These are phyloP conservation scores for Pseudocercospora fijiensis DNA, from an alignment of 2,329 filamentous ascomycete genomes.

Conservation along the genomic window DNA sequence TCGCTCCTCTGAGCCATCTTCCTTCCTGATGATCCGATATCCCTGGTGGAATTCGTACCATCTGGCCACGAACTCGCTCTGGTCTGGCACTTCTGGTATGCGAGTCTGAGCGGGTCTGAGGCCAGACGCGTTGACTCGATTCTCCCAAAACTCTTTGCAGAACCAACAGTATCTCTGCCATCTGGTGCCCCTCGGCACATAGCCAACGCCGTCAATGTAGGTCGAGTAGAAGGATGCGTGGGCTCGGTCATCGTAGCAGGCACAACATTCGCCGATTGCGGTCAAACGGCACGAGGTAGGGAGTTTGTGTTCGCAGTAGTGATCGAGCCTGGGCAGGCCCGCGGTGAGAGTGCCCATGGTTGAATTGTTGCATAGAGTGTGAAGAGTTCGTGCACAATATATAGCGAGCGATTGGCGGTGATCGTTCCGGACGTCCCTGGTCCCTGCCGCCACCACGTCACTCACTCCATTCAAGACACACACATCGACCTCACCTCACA, in stretches of 20 bases:
- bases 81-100: slow-evolving; percentile 50
- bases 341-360: slow-evolving; percentile 37
- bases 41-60: slow-evolving; percentile 54
- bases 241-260: slow-evolving; percentile 36
- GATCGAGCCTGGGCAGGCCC: slow-evolving; percentile 28
- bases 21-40: slow-evolving; percentile 42
- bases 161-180: slow-evolving; percentile 56
- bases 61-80: slow-evolving; percentile 46
- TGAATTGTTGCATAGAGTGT: neutral
- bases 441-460: neutral
- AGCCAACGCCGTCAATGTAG: slow-evolving; percentile 54
- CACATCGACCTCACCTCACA: too few relatives aligned
- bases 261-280: slow-evolving; percentile 36
- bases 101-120: slow-evolving; percentile 47
- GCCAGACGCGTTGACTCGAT: slow-evolving; percentile 45
- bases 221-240: slow-evolving; percentile 48
- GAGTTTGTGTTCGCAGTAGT: slow-evolving; percentile 37
- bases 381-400: neutral
- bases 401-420: neutral
- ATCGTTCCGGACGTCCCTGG: neutral
- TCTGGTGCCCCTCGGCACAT: slow-evolving; percentile 48
- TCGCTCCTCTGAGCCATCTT: slow-evolving; percentile 47
- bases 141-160: slow-evolving; percentile 54
- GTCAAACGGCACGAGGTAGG: slow-evolving; percentile 36
- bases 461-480: too few relatives aligned